These are phyloP conservation scores for Grifola frondosa DNA, from an alignment of 1,284 basidiomycete genomes.

Conservation along the genomic window DNA sequence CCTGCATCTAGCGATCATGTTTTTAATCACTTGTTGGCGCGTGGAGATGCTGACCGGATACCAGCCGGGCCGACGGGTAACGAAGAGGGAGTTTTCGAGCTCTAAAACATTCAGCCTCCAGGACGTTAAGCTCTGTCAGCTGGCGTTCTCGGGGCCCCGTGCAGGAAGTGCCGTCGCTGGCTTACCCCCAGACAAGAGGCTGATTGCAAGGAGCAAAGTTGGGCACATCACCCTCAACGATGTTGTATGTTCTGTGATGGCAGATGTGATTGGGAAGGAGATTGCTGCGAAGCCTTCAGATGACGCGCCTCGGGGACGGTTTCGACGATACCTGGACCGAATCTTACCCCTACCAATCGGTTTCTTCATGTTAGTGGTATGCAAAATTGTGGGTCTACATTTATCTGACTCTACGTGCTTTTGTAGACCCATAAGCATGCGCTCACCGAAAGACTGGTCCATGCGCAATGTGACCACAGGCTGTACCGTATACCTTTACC, in stretches of 20 bases:
- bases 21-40: constrained; percentile 29
- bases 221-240: constrained; percentile 33
- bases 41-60: constrained; percentile 27
- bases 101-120: constrained; percentile 27
- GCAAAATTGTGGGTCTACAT: too few species aligned
- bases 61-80: constrained; percentile 18
- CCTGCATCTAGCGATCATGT: constrained; percentile 17
- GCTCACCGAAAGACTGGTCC: constrained; percentile 28
- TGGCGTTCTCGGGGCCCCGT: constrained; percentile 28
- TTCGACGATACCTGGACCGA: constrained; percentile 14
- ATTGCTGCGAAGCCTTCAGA: constrained; percentile 15
- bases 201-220: constrained; percentile 17
- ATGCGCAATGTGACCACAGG: constrained; percentile 30
- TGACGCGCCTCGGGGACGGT: constrained; percentile 10
- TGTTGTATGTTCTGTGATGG: constrained; percentile 32
- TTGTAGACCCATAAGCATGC: constrained; percentile 27
- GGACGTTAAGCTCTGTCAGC: constrained; percentile 31
- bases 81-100: constrained; percentile 26
- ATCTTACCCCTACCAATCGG: constrained; percentile 24
- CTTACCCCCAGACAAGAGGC: constrained; percentile 19
- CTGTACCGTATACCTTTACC: constrained; percentile 25
- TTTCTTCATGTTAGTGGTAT: constrained; percentile 26
- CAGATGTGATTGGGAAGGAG: constrained; percentile 26
- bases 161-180: constrained; percentile 23
- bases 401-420: not conserved